Conservation (phyloP, 805 yeast species). For the Candida loeiensis region DNA sequence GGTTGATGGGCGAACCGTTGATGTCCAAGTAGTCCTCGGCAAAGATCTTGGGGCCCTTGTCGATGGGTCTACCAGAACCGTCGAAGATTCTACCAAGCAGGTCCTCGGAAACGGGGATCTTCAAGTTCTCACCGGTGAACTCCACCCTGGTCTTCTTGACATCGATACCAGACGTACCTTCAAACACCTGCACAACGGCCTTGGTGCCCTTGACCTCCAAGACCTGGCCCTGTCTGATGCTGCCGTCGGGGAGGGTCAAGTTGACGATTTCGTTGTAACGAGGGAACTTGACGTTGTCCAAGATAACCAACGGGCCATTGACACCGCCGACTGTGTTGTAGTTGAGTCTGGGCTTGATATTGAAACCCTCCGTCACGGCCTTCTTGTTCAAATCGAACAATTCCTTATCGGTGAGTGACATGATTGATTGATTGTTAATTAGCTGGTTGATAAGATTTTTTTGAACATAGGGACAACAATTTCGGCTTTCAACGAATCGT, state of each 20-base stretch:
- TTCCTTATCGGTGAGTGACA: slow-evolving; percentile 39
- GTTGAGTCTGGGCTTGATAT: slow-evolving; percentile 83
- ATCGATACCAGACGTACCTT: slow-evolving; percentile 98
- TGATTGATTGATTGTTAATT: slow-evolving; percentile 13
- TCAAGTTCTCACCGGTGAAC: slow-evolving; percentile 92
- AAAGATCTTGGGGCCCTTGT: slow-evolving; percentile 95
- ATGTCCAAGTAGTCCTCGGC: slow-evolving; percentile 98
- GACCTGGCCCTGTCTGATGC: slow-evolving; percentile 94
- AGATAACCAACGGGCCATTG: slow-evolving; percentile 92
- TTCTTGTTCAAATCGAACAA: slow-evolving; percentile 76
- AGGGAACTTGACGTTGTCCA: slow-evolving; percentile 47
- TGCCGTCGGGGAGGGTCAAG: slow-evolving; percentile 93
- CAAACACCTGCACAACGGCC: slow-evolving; percentile 98
- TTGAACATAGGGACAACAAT: slow-evolving; percentile 5
- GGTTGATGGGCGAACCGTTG: slow-evolving; percentile 98
- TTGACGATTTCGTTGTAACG: slow-evolving; percentile 96
- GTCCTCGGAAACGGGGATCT: slow-evolving; percentile 94
- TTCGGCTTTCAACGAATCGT: slow-evolving; percentile 3
- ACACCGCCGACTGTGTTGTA: slow-evolving; percentile 98
- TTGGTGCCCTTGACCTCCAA: slow-evolving; percentile 95
- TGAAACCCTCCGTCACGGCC: slow-evolving; percentile 90
- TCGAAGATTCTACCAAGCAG: slow-evolving; percentile 97
- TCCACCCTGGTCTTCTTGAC: slow-evolving; percentile 97
- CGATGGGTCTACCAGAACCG: slow-evolving; percentile 98
- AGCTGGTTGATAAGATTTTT: slow-evolving; percentile 6